Base-by-base conservation (phyloP, 116 monocot genomes). In the Posidonia oceanica region DNA sequence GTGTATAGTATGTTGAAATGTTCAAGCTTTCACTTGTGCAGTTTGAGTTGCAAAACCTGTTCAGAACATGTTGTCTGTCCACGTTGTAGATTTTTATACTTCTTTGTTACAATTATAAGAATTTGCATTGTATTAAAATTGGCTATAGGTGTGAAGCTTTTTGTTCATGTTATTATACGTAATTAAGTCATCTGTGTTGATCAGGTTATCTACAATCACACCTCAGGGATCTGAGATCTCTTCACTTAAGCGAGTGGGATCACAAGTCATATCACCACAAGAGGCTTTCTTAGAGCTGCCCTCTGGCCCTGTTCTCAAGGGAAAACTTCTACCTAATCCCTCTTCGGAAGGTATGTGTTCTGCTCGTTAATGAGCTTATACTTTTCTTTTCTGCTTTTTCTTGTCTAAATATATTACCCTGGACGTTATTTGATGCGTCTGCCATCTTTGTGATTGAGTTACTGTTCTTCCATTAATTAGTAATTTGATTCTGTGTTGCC, bases 311-410 rank as follows among this genome's bases (percentile, higher is more conserved):
- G 14, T 60, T 54, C 20, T 60, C 23, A 75, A 75, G 55, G 77
- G 61, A 17, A 77, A 74, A 54, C 51, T 60, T 62, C 11, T 61
- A 37, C 59, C 23, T 52, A 57, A 59, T 57, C 54, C 10, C 6
- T 65, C 69, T 39, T 63, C 76, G 36, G 74, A 82, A 64, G 82
- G 76, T 80, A 71, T 59, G 16, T 66, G 11, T 61, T 61, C 14
- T 48, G 48, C 48, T 48, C 8, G 7, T 7, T 10, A 48, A 12
- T 48, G 12, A 48, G 0, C 3, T 10, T 48, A 29, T 48, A 10
- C 48, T 48, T 13, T 36, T 29, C 23, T 29, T 29, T 23, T 12
- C 36, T 29, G 36, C 29, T 29, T 22, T 29, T 14, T 61, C 23
- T 14, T 22, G 4, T 36, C 14, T 61, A 29, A 61, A 48, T 48